Conservation (phyloP, 75 land plant species). For the Picea glauca region DNA sequence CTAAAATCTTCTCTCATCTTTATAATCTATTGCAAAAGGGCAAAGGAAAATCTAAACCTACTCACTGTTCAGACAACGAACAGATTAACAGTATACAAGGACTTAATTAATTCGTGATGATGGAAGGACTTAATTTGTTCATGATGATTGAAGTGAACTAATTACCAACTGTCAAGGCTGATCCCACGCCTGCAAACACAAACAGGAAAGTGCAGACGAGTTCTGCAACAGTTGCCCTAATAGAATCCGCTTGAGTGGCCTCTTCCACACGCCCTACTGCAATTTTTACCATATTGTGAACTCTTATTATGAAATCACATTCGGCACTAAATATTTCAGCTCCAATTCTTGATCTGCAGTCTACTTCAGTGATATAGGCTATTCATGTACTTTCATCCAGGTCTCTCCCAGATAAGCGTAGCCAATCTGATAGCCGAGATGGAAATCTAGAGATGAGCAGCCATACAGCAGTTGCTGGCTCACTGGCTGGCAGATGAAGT, state of each 20-base stretch:
- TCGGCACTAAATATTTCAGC: too few relatives aligned
- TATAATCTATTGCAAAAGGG: neutral
- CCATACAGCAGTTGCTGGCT: too few relatives aligned
- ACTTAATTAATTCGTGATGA: neutral
- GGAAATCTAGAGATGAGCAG: too few relatives aligned
- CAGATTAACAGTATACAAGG: neutral
- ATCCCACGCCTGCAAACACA: conserved; percentile 56
- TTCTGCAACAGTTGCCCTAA: conserved; percentile 49
- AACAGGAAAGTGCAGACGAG: conserved; percentile 54
- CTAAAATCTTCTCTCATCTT: neutral
- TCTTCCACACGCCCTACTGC: conserved; percentile 57
- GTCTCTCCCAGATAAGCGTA: too few relatives aligned
- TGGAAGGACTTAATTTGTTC: neutral
- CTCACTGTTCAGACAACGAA: neutral
- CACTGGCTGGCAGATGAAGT: too few relatives aligned
- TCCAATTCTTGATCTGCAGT: too few relatives aligned
- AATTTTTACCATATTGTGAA: conserved; percentile 26
- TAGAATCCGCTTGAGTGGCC: conserved; percentile 33
- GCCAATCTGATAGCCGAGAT: too few relatives aligned
- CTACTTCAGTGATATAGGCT: too few relatives aligned
- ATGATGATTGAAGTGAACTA: neutral
- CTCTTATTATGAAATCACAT: too few relatives aligned
- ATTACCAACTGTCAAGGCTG: conserved; percentile 30
- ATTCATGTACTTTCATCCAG: too few relatives aligned
- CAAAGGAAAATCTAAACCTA: too few relatives aligned